phyloP scores from a whole-genome alignment of 257 asterid species.

The Fraxinus anomala region DNA sequence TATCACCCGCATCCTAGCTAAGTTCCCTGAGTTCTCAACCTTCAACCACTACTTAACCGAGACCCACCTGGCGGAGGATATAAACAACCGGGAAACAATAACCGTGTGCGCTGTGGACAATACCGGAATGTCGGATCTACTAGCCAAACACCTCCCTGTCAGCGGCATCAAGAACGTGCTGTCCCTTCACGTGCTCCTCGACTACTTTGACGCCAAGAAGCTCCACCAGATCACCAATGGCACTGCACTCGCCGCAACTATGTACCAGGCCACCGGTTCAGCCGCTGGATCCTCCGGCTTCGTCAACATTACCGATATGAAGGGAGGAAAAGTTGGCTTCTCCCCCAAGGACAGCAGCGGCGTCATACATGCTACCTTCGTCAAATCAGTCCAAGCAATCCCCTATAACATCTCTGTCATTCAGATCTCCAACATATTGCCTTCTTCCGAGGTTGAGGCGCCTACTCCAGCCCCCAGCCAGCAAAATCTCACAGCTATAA shows the following conservation, averaged over 20 bases:
- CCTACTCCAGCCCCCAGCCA: slow-evolving; percentile 62
- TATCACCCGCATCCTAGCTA: slow-evolving; percentile 55
- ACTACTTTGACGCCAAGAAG: slow-evolving; percentile 69
- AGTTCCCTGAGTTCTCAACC: slow-evolving; percentile 51
- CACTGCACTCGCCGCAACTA: slow-evolving; percentile 66
- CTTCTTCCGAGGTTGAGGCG: slow-evolving; percentile 65
- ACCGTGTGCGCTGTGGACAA: slow-evolving; percentile 69
- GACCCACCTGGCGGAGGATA: slow-evolving; percentile 66
- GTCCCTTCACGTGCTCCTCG: slow-evolving; percentile 67
- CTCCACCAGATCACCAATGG: slow-evolving; percentile 71
- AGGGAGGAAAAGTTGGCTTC: slow-evolving; percentile 72
- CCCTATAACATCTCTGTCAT: slow-evolving; percentile 74
- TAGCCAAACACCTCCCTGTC: slow-evolving; percentile 46
- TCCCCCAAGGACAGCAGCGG: slow-evolving; percentile 42
- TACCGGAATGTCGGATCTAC: slow-evolving; percentile 63
- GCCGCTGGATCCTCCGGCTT: slow-evolving; percentile 73
- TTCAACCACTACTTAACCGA: slow-evolving; percentile 61
- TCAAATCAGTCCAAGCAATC: slow-evolving; percentile 38
- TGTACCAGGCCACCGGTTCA: slow-evolving; percentile 71
- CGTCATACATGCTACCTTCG: slow-evolving; percentile 45
- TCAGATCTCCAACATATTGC: slow-evolving; percentile 57
- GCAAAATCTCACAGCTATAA: slow-evolving; percentile 50
- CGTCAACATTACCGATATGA: slow-evolving; percentile 56
- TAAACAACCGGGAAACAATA: slow-evolving; percentile 60
- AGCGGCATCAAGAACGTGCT: slow-evolving; percentile 52